Conservation (phyloP, 2,329 filamentous ascomycete genomes). For the Elsinoe batatas region DNA sequence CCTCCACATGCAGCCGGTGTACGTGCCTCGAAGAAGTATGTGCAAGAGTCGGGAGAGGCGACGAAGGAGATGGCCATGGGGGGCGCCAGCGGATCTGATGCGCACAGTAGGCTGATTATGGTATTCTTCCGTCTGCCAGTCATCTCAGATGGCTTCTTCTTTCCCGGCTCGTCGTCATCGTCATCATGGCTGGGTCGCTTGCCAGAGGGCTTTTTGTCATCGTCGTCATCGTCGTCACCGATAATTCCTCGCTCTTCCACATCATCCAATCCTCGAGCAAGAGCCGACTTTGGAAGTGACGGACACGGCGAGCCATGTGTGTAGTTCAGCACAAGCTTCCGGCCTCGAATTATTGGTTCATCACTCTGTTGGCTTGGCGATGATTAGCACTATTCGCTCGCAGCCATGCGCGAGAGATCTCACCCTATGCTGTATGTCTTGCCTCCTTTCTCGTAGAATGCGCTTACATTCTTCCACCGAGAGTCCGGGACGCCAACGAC, state of each 20-base stretch:
- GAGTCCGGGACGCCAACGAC: slow-evolving; percentile 50
- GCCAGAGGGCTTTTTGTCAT: slow-evolving; percentile 22
- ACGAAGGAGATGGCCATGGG: slow-evolving; percentile 72
- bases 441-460: slow-evolving; percentile 59
- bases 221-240: slow-evolving; percentile 27
- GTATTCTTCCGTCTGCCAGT: slow-evolving; percentile 60
- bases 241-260: slow-evolving; percentile 30
- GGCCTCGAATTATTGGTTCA: slow-evolving; percentile 50
- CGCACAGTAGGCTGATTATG: slow-evolving; percentile 87
- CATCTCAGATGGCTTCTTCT: slow-evolving; percentile 16
- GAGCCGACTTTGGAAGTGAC: slow-evolving; percentile 14
- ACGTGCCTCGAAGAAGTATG: slow-evolving; percentile 91
- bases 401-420: slow-evolving; percentile 24
- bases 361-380: slow-evolving; percentile 43
- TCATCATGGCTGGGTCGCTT: slow-evolving; percentile 21
- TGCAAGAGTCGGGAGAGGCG: slow-evolving; percentile 72
- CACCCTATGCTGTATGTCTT: slow-evolving; percentile 67
- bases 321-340: slow-evolving; percentile 49
- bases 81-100: slow-evolving; percentile 62
- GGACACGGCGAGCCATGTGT: slow-evolving; percentile 42
- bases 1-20: slow-evolving; percentile 76
- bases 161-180: slow-evolving; percentile 20
- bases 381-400: background rate
- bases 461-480: slow-evolving; percentile 64
- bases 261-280: slow-evolving; percentile 10